Conservation (phyloP, 2,329 filamentous ascomycete genomes). For the Neoarthrinium moseri region DNA sequence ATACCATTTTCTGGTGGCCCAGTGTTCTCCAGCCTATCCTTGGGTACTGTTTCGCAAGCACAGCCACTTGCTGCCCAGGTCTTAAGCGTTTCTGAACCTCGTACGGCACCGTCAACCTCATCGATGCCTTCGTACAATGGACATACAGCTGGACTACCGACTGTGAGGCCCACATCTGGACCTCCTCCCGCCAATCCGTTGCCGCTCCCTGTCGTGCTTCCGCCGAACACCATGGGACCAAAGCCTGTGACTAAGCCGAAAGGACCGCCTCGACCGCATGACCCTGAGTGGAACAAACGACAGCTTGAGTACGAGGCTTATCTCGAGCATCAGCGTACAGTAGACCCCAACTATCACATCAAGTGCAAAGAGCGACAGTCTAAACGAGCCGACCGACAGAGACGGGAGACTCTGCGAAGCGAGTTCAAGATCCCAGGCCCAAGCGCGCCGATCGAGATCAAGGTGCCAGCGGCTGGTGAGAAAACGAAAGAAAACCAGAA, state of each 20-base stretch:
- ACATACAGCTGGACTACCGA: too few species aligned
- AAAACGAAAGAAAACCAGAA: neutral
- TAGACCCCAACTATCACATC: constrained; percentile 21
- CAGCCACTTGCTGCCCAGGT: too few species aligned
- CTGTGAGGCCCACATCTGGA: too few species aligned
- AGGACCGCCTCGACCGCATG: constrained; percentile 19
- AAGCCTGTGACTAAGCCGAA: constrained; percentile 30
- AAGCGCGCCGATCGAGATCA: constrained; percentile 6
- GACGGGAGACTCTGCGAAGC: neutral
- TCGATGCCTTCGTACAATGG: too few species aligned
- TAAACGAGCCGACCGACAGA: constrained; percentile 20
- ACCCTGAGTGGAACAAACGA: constrained; percentile 15
- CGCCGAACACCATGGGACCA: constrained; percentile 21
- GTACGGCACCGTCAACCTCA: too few species aligned
- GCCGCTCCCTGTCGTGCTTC: constrained; percentile 13
- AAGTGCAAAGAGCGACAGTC: constrained; percentile 27
- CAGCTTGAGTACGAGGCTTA: constrained; percentile 29
- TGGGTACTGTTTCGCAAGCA: too few species aligned
- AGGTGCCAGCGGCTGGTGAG: neutral
- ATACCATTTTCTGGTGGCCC: too few species aligned
- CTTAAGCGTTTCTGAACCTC: too few species aligned
- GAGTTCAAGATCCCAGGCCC: neutral
- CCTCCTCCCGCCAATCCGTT: too few species aligned
- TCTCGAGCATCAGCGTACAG: constrained; percentile 24
- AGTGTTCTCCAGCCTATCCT: too few species aligned